Conservation (phyloP, 2,329 filamentous ascomycete genomes). For the Aspergillus persii region DNA sequence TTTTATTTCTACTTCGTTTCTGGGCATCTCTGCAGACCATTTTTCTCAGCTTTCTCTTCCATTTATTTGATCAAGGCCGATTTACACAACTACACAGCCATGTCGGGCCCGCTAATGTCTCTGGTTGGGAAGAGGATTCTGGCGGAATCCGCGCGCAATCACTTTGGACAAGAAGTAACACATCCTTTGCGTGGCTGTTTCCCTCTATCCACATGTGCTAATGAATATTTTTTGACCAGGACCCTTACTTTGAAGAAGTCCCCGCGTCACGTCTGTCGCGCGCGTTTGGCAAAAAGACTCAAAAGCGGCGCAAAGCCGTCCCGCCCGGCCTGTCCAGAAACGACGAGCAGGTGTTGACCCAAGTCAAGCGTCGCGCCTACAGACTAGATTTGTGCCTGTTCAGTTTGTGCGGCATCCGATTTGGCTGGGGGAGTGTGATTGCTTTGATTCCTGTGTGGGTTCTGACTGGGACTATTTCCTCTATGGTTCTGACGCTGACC, state of each 20-base stretch:
- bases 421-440: slow-evolving; percentile 87
- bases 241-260: slow-evolving; percentile 85
- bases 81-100: slow-evolving; percentile 10
- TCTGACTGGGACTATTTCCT: neutral
- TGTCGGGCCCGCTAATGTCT: slow-evolving; percentile 28
- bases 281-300: slow-evolving; percentile 66
- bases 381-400: slow-evolving; percentile 81
- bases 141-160: slow-evolving; percentile 40
- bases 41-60: slow-evolving; percentile 1
- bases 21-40: neutral
- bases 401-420: slow-evolving; percentile 74
- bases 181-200: neutral
- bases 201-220: neutral
- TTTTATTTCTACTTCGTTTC: neutral
- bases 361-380: slow-evolving; percentile 82
- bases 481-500: neutral
- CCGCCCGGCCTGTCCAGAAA: slow-evolving; percentile 79
- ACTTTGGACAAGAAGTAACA: slow-evolving; percentile 42
- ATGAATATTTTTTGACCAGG: slow-evolving; percentile 50
- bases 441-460: slow-evolving; percentile 78
- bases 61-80: neutral
- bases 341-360: slow-evolving; percentile 78
- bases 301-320: slow-evolving; percentile 81
- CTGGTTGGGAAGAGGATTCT: slow-evolving; percentile 35
- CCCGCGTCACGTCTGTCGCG: slow-evolving; percentile 68